phyloP scores from a whole-genome alignment of 1,284 basidiomycete species.

The Ustilago shanxiensis region DNA sequence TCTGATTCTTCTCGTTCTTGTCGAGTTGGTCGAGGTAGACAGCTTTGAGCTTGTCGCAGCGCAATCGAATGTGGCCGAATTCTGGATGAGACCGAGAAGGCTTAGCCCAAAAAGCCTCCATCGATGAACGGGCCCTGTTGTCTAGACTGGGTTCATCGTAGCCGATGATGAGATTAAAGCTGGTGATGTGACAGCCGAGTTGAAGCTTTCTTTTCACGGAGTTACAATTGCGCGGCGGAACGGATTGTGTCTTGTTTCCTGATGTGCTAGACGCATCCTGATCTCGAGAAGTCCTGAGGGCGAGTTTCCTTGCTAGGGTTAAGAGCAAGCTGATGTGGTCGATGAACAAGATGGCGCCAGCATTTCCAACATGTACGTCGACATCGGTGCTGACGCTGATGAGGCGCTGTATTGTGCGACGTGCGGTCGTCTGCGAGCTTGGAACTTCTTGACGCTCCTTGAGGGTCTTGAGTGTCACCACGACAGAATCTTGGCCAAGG shows the following conservation, averaged over 20 bases:
- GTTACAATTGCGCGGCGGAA: background rate
- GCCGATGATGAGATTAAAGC: conserved; percentile 41
- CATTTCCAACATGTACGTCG: conserved; percentile 35
- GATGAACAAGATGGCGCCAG: conserved; percentile 29
- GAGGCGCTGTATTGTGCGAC: conserved; percentile 25
- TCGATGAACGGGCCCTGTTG: background rate
- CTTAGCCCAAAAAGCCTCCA: conserved; percentile 49
- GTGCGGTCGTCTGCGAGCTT: conserved; percentile 5
- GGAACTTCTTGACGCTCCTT: conserved; percentile 35
- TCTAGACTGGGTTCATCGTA: conserved; percentile 34
- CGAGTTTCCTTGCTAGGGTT: conserved; percentile 4
- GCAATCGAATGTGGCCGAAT: conserved; percentile 55
- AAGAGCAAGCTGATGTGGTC: conserved; percentile 34
- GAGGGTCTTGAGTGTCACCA: conserved; percentile 27
- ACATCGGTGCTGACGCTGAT: conserved; percentile 30
- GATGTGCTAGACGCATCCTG: background rate
- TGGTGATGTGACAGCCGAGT: conserved; percentile 20
- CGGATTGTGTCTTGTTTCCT: background rate
- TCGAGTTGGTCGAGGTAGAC: background rate
- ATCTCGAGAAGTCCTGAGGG: background rate
- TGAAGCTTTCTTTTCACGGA: conserved; percentile 7
- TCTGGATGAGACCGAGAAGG: conserved; percentile 46
- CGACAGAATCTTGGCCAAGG: conserved; percentile 27
- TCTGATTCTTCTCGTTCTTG: background rate
- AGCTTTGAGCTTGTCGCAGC: conserved; percentile 29